A percentile compares a stretch with the other conserved stretches of the same genome.
These are phyloP conservation scores for Dipodascopsis tothii DNA, from an alignment of 805 yeast genomes.

Conservation along the genomic window DNA sequence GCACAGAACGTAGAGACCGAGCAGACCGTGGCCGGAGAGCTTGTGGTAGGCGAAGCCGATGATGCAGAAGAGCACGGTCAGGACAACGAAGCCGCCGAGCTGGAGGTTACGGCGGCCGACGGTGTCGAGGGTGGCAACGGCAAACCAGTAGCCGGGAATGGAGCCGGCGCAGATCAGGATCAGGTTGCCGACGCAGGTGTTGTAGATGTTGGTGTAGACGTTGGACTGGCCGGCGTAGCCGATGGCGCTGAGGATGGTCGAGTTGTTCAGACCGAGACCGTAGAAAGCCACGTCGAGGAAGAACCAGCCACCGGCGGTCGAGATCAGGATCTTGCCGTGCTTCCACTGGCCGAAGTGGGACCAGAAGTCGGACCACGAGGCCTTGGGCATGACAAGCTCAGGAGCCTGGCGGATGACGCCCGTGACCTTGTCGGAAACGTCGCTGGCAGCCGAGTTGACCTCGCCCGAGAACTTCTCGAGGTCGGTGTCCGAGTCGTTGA, in stretches of 20 bases:
- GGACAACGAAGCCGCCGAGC: conserved; percentile 61
- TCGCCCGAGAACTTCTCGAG: conserved; percentile 39
- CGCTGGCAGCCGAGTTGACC: conserved; percentile 25
- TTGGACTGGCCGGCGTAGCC: conserved; percentile 71
- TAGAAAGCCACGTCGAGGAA: conserved; percentile 83
- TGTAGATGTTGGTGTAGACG: conserved; percentile 62
- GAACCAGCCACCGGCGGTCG: conserved; percentile 91
- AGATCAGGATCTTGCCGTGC: conserved; percentile 72
- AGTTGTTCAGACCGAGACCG: conserved; percentile 79
- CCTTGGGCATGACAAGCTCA: conserved; percentile 63
- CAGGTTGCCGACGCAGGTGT: conserved; percentile 85
- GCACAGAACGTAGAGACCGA: conserved; percentile 69
- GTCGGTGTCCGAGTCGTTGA: conserved; percentile 51
- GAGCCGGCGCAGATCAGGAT: conserved; percentile 92
- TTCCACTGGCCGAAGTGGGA: conserved; percentile 78
- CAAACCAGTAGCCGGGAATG: conserved; percentile 86
- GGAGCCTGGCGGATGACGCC: conserved; percentile 6
- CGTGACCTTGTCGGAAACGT: conserved; percentile 46
- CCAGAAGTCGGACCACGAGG: conserved; percentile 66
- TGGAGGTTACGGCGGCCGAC: conserved; percentile 84
- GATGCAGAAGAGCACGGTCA: conserved; percentile 65
- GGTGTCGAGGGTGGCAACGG: conserved; percentile 71
- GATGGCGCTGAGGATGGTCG: conserved; percentile 69
- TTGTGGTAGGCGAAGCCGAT: conserved; percentile 81
- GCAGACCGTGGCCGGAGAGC: conserved; percentile 54